Percentiles rank a stretch among this genome's conserved stretches.
Conservation (phyloP, 2,329 filamentous ascomycete genomes). For the Drechslerella stenobrocha region DNA sequence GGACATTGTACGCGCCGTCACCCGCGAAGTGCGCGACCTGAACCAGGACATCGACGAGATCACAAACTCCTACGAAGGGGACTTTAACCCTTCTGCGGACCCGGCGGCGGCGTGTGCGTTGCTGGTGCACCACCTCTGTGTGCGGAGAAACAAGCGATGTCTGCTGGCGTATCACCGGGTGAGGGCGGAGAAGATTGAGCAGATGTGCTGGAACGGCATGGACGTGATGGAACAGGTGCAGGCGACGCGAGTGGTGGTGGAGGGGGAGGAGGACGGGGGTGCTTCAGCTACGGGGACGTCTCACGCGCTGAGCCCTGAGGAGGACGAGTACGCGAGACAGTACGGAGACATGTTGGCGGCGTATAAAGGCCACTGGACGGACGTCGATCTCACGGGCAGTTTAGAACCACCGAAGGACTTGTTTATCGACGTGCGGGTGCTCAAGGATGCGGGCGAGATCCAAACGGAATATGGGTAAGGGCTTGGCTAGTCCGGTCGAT, state of each 20-base stretch:
- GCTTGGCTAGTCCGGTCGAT: neutral
- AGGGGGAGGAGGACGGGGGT: constrained; percentile 62
- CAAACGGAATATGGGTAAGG: constrained; percentile 94
- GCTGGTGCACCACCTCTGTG: constrained; percentile 89
- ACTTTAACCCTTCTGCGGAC: constrained; percentile 81
- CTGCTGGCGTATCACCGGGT: constrained; percentile 91
- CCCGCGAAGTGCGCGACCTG: constrained; percentile 88
- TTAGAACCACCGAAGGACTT: constrained; percentile 91
- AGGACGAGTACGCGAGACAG: constrained; percentile 91
- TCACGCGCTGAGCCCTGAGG: constrained; percentile 87
- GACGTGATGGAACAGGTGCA: constrained; percentile 70
- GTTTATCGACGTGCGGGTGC: constrained; percentile 92
- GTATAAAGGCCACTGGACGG: constrained; percentile 98
- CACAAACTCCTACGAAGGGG: constrained; percentile 78
- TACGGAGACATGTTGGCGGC: constrained; percentile 91
- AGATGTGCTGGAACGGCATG: constrained; percentile 86
- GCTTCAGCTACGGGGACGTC: constrained; percentile 59
- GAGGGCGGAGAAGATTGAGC: constrained; percentile 85
- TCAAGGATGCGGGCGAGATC: constrained; percentile 97
- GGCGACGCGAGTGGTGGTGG: constrained; percentile 58
- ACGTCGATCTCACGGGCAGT: constrained; percentile 91
- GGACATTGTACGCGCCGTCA: constrained; percentile 82
- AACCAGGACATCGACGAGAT: constrained; percentile 80
- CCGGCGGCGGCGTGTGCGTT: constrained; percentile 84
- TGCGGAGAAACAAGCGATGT: constrained; percentile 94